Conservation (phyloP, 1,139 yeast genomes). For the Kodamaea sp. region DNA sequence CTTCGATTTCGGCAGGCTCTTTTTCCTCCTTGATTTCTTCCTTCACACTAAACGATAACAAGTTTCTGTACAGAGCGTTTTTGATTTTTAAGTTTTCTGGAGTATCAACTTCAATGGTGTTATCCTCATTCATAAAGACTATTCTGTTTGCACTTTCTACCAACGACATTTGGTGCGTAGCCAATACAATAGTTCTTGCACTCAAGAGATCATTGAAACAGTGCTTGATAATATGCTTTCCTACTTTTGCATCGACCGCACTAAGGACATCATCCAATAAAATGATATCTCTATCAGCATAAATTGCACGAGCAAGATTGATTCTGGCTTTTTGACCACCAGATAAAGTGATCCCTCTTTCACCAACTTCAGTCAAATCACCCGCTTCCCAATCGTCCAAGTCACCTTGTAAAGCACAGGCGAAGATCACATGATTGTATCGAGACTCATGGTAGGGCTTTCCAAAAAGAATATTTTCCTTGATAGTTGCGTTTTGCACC, state of each 20-base stretch:
- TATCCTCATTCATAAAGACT: conserved; percentile 69
- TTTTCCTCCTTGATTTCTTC: conserved; percentile 15
- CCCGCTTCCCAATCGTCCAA: conserved; percentile 52
- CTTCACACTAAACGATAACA: conserved; percentile 48
- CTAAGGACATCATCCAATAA: conserved; percentile 24
- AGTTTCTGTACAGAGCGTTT: conserved; percentile 49
- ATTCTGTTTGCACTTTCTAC: conserved; percentile 68
- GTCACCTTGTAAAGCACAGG: conserved; percentile 71
- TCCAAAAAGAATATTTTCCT: conserved; percentile 77
- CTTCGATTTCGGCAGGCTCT: conserved; percentile 16
- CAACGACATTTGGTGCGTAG: conserved; percentile 80
- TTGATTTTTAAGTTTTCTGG: conserved; percentile 45
- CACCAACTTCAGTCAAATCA: conserved; percentile 24
- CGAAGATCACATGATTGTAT: conserved; percentile 55
- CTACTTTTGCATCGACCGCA: conserved; percentile 56
- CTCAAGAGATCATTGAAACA: conserved; percentile 62
- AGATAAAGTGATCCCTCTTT: conserved; percentile 26
- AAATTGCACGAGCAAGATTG: conserved; percentile 26
- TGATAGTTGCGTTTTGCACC: conserved; percentile 82
- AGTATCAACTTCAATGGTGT: conserved; percentile 61
- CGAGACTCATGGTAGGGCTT: conserved; percentile 42
- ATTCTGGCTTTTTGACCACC: conserved; percentile 28
- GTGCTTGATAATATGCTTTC: conserved; percentile 72
- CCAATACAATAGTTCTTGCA: conserved; percentile 69
- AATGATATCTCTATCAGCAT: conserved; percentile 21